Conservation (phyloP, 805 yeast genomes). For the Myxozyma vanderwaltii region DNA sequence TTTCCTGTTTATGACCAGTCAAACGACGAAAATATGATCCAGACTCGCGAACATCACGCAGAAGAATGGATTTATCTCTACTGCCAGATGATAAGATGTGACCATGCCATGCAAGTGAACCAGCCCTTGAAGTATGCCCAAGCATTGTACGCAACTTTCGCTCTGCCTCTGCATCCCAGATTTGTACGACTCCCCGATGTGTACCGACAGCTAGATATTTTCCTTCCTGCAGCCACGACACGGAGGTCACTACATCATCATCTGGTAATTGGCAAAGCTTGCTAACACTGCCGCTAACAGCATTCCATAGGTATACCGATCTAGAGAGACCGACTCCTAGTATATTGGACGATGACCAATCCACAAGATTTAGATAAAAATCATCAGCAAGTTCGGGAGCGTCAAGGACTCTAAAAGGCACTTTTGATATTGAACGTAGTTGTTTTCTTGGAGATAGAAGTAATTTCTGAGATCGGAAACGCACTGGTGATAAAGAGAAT, state of each 20-base stretch:
- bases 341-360: slow-evolving; percentile 91
- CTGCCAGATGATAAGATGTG: slow-evolving; percentile 87
- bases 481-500: slow-evolving; percentile 80
- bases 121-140: slow-evolving; percentile 81
- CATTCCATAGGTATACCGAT: slow-evolving; percentile 89
- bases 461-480: slow-evolving; percentile 81
- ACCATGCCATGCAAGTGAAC: slow-evolving; percentile 91
- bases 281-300: slow-evolving; percentile 77
- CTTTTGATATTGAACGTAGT: slow-evolving; percentile 74
- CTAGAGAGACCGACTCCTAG: slow-evolving; percentile 89
- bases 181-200: slow-evolving; percentile 80
- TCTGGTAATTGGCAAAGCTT: slow-evolving; percentile 73
- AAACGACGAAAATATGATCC: slow-evolving; percentile 76
- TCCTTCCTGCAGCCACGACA: slow-evolving; percentile 93
- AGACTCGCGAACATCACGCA: slow-evolving; percentile 87
- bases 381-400: slow-evolving; percentile 96
- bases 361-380: slow-evolving; percentile 86
- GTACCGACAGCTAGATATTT: slow-evolving; percentile 95
- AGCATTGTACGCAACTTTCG: slow-evolving; percentile 88
- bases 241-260: slow-evolving; percentile 73
- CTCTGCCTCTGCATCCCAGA: slow-evolving; percentile 86
- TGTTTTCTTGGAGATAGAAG: slow-evolving; percentile 80
- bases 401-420: slow-evolving; percentile 90
- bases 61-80: slow-evolving; percentile 78
- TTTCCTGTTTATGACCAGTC: slow-evolving; percentile 84